Evolutionary conservation across 2,329 filamentous ascomycete genomes (phyloP), one percentile per base, ranked within the genome.

Genomic region (Monosporascus sp.): DNA sequence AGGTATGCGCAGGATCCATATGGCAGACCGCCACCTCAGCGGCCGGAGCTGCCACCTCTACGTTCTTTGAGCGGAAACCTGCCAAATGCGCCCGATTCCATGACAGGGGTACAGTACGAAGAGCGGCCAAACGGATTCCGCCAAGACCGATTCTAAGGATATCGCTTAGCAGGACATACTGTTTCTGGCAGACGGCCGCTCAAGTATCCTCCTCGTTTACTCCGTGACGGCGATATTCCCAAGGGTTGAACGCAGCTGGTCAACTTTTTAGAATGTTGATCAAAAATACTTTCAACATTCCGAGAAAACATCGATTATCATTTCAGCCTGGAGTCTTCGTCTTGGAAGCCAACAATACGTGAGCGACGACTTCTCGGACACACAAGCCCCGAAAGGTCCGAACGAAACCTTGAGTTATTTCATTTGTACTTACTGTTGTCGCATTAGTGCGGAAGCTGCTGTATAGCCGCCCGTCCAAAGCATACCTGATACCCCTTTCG

Each of bases 51-150:
- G 31, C 82, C 82, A 14, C 82, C 82, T 2, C 71, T 86, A 37
- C 74, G 82, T 11, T 75, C 78, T 17, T 67, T 84, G 17, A 77
- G 74, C 60, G 72, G 71, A 49, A 70, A 68, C 52, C 65, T 77
- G 8, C 63, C 71, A 5, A 72, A 68, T 31, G 69, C 68, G 0
- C 78, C 82, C 1, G 83, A 86, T 22, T 80, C 81, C 1, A 87
- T 87, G 84, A 84, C 81, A 1, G 84, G 84, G 2, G 81, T 87
- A 6, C 83, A 86, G 63, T 87, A 86, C 50, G 81, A 84, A 28
- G 69, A 77, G 2, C 72, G 75, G 22, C 58, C 70, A 7, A 78
- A 76, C 54, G 77, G 77, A 5, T 82, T 74, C 58, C 75, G 78
- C 43, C 65, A 63, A 22, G 59, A 65, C 63, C 52, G 75, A 72